Conservation (phyloP, 2,329 filamentous ascomycete species). For the Teratosphaeriaceae sp. region DNA sequence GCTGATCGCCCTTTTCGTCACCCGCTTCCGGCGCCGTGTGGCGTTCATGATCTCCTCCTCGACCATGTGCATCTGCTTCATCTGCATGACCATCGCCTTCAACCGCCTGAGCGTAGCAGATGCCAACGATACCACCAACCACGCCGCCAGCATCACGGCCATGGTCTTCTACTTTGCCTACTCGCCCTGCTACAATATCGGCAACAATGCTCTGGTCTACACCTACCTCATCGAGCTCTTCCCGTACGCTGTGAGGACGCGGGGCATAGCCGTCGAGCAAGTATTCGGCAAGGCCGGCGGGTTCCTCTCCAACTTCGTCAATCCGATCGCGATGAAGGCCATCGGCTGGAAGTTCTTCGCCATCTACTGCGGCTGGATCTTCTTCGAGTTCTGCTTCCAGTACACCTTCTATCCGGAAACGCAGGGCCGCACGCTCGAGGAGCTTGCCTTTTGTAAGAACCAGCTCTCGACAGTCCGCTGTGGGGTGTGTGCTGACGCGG, state of each 20-base stretch:
- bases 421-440: slow-evolving; percentile 36
- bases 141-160: slow-evolving; percentile 32
- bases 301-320: slow-evolving; percentile 46
- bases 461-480: no score
- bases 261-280: slow-evolving; percentile 53
- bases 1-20: slow-evolving; percentile 25
- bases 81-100: slow-evolving; percentile 49
- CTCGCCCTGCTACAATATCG: slow-evolving; percentile 55
- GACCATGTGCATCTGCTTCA: slow-evolving; percentile 48
- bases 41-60: slow-evolving; percentile 45
- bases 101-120: slow-evolving; percentile 32
- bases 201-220: slow-evolving; percentile 61
- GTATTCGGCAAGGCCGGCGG: slow-evolving; percentile 46
- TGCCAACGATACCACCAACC: slow-evolving; percentile 12
- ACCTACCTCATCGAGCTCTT: slow-evolving; percentile 56
- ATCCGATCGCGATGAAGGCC: slow-evolving; percentile 39
- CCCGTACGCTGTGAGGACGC: slow-evolving; percentile 51
- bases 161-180: slow-evolving; percentile 58
- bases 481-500: no score
- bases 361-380: slow-evolving; percentile 38
- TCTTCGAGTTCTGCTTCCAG: slow-evolving; percentile 36
- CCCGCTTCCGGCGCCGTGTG: slow-evolving; percentile 39
- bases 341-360: slow-evolving; percentile 41
- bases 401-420: slow-evolving; percentile 44
- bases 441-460: slow-evolving; percentile 42